phyloP scores from a whole-genome alignment of 169 alveolate genomes.

The Babesia bovis region DNA sequence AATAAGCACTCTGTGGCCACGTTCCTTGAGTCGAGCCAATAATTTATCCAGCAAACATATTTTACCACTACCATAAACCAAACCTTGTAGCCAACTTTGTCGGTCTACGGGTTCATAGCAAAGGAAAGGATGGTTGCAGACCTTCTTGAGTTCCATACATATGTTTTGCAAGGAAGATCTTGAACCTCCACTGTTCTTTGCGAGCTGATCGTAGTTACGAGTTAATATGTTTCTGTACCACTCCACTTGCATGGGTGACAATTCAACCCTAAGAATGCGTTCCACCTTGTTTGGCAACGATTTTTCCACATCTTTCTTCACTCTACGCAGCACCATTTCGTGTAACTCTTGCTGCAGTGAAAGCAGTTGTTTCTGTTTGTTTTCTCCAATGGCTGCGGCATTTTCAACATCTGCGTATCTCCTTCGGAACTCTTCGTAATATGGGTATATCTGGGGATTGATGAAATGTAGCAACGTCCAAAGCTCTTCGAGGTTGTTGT shows the following conservation, averaged over 20 bases:
- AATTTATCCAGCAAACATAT: conserved; percentile 92
- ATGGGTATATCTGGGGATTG: conserved; percentile 87
- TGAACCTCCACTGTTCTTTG: conserved; percentile 86
- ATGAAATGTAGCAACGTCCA: conserved; percentile 95
- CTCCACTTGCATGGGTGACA: conserved; percentile 86
- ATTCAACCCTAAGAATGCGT: conserved; percentile 86
- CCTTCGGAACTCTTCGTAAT: conserved; percentile 81
- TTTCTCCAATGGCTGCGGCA: conserved; percentile 85
- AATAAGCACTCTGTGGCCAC: conserved; percentile 92
- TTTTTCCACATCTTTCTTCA: conserved; percentile 89
- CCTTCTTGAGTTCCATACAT: conserved; percentile 96
- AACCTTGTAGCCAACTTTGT: conserved; percentile 81
- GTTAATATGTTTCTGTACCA: conserved; percentile 85
- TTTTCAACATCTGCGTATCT: conserved; percentile 85
- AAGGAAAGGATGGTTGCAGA: conserved; percentile 97
- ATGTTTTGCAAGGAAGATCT: conserved; percentile 86
- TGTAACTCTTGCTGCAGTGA: conserved; percentile 85
- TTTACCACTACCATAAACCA: conserved; percentile 90
- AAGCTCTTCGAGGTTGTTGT: conserved; percentile 91
- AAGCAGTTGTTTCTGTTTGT: conserved; percentile 82
- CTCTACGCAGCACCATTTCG: conserved; percentile 85
- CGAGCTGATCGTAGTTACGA: conserved; percentile 86
- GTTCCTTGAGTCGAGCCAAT: conserved; percentile 86
- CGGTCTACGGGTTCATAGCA: conserved; percentile 92
- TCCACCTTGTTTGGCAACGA: conserved; percentile 89